Conservation (phyloP, 805 yeast genomes). For the Starmera quercuum region DNA sequence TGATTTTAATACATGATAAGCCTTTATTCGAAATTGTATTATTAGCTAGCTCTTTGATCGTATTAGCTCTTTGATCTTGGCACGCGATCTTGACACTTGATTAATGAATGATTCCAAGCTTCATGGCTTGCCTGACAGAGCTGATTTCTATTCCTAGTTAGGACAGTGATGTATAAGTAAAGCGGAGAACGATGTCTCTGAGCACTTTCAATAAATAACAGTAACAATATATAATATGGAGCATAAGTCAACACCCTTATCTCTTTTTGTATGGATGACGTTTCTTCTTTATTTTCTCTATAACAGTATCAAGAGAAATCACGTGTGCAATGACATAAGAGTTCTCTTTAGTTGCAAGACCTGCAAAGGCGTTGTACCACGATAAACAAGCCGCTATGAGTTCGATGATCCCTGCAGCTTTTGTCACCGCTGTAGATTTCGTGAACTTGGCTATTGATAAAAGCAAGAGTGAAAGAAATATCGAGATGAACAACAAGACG, state of each 20-base stretch:
- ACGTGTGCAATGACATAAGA: conserved; percentile 38
- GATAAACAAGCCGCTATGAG: conserved; percentile 53
- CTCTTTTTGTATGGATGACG: neutral
- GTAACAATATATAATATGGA: too few relatives aligned
- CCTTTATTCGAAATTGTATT: too few relatives aligned
- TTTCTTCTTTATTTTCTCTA: neutral
- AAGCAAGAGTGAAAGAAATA: conserved; percentile 39
- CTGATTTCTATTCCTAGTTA: neutral
- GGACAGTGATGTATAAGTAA: too few relatives aligned
- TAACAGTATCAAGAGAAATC: conserved; percentile 26
- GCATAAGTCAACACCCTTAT: too few relatives aligned
- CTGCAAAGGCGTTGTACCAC: conserved; percentile 68
- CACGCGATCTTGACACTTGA: too few relatives aligned
- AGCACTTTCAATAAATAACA: too few relatives aligned
- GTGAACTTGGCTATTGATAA: conserved; percentile 39
- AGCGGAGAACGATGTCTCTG: too few relatives aligned
- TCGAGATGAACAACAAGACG: conserved; percentile 35
- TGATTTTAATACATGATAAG: too few relatives aligned
- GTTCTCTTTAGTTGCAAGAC: conserved; percentile 58
- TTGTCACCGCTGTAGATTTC: conserved; percentile 22
- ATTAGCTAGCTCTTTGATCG: too few relatives aligned
- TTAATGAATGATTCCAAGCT: too few relatives aligned
- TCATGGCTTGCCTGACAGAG: neutral
- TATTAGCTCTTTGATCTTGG: too few relatives aligned
- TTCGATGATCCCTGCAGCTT: conserved; percentile 62